These are phyloP conservation scores for Microcos paniculata DNA, from an alignment of 345 rosid species.

Conservation along the genomic window DNA sequence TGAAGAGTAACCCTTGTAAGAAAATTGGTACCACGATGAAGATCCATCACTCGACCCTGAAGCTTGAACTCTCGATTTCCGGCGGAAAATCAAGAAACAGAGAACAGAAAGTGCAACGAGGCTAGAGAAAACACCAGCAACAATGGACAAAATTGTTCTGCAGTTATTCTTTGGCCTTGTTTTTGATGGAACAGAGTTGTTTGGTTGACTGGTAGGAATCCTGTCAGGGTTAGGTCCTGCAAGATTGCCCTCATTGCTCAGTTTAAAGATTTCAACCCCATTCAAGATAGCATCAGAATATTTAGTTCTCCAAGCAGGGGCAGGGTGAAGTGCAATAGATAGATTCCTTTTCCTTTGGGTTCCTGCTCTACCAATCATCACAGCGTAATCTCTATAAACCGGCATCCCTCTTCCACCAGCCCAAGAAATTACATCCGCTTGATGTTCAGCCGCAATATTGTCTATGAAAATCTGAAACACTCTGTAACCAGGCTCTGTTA, in stretches of 20 bases:
- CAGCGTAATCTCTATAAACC: slow-evolving; percentile 27
- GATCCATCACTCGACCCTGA: not conserved
- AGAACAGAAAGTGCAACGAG: not conserved
- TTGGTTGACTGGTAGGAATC: not conserved
- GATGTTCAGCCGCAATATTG: slow-evolving; percentile 16
- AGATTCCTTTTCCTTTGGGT: slow-evolving; percentile 21
- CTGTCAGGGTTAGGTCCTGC: slow-evolving; percentile 37
- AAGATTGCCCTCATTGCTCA: slow-evolving; percentile 15
- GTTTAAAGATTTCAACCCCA: slow-evolving; percentile 49
- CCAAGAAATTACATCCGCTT: slow-evolving; percentile 31
- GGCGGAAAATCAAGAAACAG: slow-evolving; percentile 3
- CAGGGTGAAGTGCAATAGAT: slow-evolving; percentile 30
- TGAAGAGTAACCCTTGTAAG: not conserved
- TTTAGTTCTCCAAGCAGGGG: not conserved
- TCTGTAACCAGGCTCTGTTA: slow-evolving; percentile 8
- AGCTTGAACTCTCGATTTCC: not conserved
- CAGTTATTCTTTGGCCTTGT: not conserved
- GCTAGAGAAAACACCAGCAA: not conserved
- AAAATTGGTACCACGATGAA: not conserved
- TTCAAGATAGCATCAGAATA: slow-evolving; percentile 36
- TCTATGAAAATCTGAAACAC: slow-evolving; percentile 19
- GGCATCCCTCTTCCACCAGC: slow-evolving; percentile 34
- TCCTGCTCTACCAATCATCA: not conserved
- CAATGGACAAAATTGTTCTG: not conserved
- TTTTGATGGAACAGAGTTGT: not conserved